Percentiles rank a stretch among this genome's conserved stretches.
These are phyloP conservation scores for Alternaria sp. DNA, from an alignment of 2,329 filamentous ascomycete species.

Conservation along the genomic window DNA sequence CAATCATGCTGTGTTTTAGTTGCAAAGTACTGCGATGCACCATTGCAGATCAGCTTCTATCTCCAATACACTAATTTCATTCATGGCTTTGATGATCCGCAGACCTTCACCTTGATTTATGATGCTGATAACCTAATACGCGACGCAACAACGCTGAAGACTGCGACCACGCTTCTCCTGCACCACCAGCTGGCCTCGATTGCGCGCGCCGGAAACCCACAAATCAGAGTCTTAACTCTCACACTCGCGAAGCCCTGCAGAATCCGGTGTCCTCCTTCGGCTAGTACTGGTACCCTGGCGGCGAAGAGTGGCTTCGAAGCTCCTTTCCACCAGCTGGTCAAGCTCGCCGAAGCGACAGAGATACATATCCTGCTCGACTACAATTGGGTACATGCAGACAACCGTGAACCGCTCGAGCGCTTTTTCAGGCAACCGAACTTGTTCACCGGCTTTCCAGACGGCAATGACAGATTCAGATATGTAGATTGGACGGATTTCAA, in stretches of 20 bases:
- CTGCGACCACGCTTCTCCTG: constrained; percentile 1
- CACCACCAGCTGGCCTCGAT: constrained; percentile 14
- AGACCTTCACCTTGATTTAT: constrained; percentile 28
- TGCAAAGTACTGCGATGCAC: constrained; percentile 16
- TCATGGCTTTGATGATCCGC: constrained; percentile 13
- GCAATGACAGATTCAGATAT: constrained; percentile 5
- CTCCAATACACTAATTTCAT: constrained; percentile 18
- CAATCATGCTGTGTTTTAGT: constrained; percentile 18
- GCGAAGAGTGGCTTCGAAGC: constrained; percentile 13
- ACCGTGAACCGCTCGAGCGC: constrained; percentile 11
- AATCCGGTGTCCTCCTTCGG: constrained; percentile 14
- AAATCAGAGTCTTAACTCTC: constrained; percentile 19
- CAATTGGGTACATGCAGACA: constrained; percentile 25
- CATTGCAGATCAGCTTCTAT: constrained; percentile 21
- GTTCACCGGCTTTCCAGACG: constrained; percentile 17
- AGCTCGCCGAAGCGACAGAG: constrained; percentile 23
- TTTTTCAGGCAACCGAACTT: constrained; percentile 17
- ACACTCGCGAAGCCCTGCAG: constrained; percentile 14
- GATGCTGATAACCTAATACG: constrained; percentile 26
- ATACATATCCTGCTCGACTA: constrained; percentile 25
- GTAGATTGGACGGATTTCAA: constrained; percentile 17
- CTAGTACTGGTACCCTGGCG: neutral
- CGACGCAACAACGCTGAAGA: constrained; percentile 12
- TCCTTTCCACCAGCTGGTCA: constrained; percentile 12
- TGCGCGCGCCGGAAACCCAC: constrained; percentile 19